Evolutionary conservation across 306 rosid genomes (phyloP).

Genomic region (Citrullus mucosospermus): DNA sequence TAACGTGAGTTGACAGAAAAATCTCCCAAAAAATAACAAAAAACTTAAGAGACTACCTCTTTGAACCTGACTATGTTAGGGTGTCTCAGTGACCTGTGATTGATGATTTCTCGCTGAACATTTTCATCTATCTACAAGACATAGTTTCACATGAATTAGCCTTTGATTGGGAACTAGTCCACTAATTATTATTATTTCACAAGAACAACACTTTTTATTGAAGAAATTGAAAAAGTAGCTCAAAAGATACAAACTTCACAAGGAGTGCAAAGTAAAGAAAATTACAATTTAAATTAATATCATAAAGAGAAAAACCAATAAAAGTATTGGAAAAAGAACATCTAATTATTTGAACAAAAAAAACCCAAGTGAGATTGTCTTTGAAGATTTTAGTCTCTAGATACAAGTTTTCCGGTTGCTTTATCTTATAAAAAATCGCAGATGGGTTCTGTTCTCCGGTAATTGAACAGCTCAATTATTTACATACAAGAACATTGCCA

Average conservation of each 20-base stretch:
- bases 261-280: too few species aligned
- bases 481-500: not conserved
- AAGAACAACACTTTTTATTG: not conserved
- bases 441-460: not conserved
- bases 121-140: slow-evolving; percentile 74
- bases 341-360: not conserved
- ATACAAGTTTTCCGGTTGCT: not conserved
- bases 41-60: slow-evolving; percentile 29
- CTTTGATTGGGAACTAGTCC: not conserved
- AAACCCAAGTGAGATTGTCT: not conserved
- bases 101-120: slow-evolving; percentile 84
- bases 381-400: not conserved
- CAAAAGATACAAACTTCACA: too few species aligned
- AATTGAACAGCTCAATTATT: not conserved
- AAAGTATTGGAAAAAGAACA: not conserved
- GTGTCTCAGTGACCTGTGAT: slow-evolving; percentile 87
- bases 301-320: not conserved
- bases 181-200: not conserved
- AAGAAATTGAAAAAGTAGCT: too few species aligned
- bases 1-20: not conserved
- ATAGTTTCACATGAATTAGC: slow-evolving; percentile 9
- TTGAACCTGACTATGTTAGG: slow-evolving; percentile 80
- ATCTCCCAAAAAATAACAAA: not conserved
- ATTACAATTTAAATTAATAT: too few species aligned
- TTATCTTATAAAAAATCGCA: not conserved